Evolutionary conservation across 768 basidiomycete genomes (phyloP).

Genomic region (Saitozyma podzolica): DNA sequence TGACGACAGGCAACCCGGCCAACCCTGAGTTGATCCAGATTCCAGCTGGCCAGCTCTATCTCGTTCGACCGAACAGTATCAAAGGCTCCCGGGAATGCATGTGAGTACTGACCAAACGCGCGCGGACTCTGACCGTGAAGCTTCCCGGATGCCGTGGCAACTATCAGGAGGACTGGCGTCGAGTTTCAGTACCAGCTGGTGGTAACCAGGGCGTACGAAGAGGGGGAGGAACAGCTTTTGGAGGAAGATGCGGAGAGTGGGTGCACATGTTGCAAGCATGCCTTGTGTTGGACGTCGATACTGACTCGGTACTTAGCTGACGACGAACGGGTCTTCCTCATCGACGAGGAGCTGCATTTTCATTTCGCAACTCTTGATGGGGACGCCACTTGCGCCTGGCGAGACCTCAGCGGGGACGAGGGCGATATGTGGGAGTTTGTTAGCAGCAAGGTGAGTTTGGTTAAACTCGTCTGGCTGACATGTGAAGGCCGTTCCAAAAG

Average conservation of each 20-base stretch:
- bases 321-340: conserved; percentile 88
- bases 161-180: conserved; percentile 75
- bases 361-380: conserved; percentile 67
- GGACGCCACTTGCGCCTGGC: conserved; percentile 83
- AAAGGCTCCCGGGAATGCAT: conserved; percentile 96
- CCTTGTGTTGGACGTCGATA: not conserved
- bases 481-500: conserved; percentile 60
- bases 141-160: conserved; percentile 92
- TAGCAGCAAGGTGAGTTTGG: conserved; percentile 46
- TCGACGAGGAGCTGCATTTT: conserved; percentile 87
- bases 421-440: conserved; percentile 95
- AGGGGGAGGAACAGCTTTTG: conserved; percentile 89
- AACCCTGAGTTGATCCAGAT: conserved; percentile 94
- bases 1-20: conserved; percentile 76
- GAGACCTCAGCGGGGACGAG: conserved; percentile 79
- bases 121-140: conserved; percentile 55
- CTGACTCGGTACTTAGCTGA: conserved; percentile 64
- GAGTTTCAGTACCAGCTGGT: conserved; percentile 79
- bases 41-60: conserved; percentile 83
- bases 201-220: conserved; percentile 93
- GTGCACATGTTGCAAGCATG: conserved; percentile 53
- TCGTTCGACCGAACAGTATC: conserved; percentile 86
- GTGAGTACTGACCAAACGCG: conserved; percentile 58
- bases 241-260: conserved; percentile 72
- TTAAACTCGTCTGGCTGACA: not conserved